Conservation (phyloP, 148 eudicot species). For the Chenopodium quinoa region DNA sequence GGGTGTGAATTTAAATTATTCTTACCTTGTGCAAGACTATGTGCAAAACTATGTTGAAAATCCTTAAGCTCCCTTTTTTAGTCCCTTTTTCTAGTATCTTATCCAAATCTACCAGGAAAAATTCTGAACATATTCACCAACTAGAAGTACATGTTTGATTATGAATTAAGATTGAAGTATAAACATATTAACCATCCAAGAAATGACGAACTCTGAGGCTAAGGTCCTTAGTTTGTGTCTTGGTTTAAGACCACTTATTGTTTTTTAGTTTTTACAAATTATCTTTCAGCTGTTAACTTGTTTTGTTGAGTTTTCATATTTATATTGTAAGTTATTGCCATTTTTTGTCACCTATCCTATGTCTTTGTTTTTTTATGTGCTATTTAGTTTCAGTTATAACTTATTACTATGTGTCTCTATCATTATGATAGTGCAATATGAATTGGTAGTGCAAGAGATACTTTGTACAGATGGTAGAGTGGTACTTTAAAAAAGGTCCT, state of each 20-base stretch:
- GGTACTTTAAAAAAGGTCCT: no score
- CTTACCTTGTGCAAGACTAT: background rate
- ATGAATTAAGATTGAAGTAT: background rate
- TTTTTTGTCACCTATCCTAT: background rate
- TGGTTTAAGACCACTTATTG: background rate
- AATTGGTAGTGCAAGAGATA: background rate
- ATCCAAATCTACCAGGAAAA: background rate
- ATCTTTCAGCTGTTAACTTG: background rate
- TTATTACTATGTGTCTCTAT: background rate
- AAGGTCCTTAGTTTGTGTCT: background rate
- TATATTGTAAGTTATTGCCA: background rate
- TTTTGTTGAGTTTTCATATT: background rate
- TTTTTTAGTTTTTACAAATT: background rate
- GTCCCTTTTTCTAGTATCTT: background rate
- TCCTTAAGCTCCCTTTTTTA: background rate
- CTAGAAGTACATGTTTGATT: background rate
- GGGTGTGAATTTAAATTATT: background rate
- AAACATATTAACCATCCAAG: background rate
- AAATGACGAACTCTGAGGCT: background rate
- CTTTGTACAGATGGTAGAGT: no score
- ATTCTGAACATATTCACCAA: background rate
- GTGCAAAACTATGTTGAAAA: background rate
- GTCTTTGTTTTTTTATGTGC: background rate
- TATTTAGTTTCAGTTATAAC: no score
- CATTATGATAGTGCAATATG: background rate